Evolutionary conservation across 116 monocot species (phyloP).

Genomic region (Cymodocea nodosa): DNA sequence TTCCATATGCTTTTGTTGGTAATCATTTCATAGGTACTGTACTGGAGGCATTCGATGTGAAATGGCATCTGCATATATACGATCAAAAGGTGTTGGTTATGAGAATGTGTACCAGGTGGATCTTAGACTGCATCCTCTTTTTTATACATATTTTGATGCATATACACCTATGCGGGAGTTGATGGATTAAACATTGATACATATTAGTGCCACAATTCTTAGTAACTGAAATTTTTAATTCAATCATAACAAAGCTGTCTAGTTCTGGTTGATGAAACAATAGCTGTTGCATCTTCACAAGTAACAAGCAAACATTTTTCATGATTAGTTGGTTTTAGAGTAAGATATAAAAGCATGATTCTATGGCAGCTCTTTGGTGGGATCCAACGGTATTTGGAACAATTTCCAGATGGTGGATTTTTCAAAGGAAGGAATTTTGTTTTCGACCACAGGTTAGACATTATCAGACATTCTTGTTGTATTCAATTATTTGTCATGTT

Average conservation of each 20-base stretch:
- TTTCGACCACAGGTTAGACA: constrained; percentile 81
- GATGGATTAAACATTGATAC: too few relatives aligned
- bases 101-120: constrained; percentile 88
- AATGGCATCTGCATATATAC: constrained; percentile 94
- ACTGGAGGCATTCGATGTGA: constrained; percentile 99
- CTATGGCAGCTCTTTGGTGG: constrained; percentile 79
- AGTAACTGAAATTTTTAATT: too few relatives aligned
- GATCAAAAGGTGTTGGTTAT: constrained; percentile 83
- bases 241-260: too few relatives aligned
- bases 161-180: neutral
- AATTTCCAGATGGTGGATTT: constrained; percentile 90
- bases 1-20: neutral
- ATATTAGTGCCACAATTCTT: too few relatives aligned
- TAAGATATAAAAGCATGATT: neutral
- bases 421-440: constrained; percentile 99
- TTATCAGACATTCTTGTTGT: neutral
- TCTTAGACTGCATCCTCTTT: neutral
- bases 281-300: too few relatives aligned
- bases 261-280: too few relatives aligned
- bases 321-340: too few relatives aligned
- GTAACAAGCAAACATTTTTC: too few relatives aligned
- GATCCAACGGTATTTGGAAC: constrained; percentile 89
- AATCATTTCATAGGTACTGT: constrained; percentile 60
- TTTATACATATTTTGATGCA: neutral
- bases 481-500: neutral